Evolutionary conservation across 2,329 filamentous ascomycete species (phyloP).

Genomic region (Venturia effusa): DNA sequence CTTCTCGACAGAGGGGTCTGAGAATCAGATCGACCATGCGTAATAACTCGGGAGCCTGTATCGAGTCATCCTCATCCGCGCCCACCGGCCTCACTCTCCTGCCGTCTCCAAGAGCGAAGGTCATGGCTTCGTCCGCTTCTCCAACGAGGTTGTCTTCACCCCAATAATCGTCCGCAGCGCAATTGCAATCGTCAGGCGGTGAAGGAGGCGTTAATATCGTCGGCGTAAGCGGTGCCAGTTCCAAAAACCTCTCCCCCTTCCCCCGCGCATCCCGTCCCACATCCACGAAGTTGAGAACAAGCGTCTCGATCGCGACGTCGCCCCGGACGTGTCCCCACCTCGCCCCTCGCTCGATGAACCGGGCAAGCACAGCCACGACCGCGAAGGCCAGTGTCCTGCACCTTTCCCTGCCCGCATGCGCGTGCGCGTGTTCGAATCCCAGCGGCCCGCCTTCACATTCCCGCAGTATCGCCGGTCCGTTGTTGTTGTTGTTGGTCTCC

Average conservation of each 20-base stretch:
- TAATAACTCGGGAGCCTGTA: not conserved
- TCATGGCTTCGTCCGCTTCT: not conserved
- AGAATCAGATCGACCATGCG: slow-evolving; percentile 7
- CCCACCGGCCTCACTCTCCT: not conserved
- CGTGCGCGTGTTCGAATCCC: not conserved
- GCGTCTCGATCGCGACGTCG: not conserved
- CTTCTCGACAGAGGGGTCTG: slow-evolving; percentile 7
- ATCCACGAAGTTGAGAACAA: not conserved
- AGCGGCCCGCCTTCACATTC: not conserved
- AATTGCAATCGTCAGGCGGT: not conserved
- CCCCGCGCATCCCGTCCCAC: not conserved
- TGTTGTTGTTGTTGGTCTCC: too few relatives aligned
- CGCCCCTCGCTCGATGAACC: slow-evolving; percentile 8
- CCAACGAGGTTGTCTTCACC: not conserved
- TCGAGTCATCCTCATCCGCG: not conserved
- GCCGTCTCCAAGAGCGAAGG: not conserved
- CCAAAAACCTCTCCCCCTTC: not conserved
- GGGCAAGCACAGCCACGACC: slow-evolving; percentile 1
- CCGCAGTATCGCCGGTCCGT: not conserved
- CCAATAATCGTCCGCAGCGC: not conserved
- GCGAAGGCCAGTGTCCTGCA: slow-evolving; percentile 10
- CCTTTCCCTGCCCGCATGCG: not conserved
- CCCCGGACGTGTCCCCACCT: slow-evolving; percentile 5
- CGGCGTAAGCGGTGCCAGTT: not conserved
- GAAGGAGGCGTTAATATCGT: not conserved